Evolutionary conservation across 1,284 basidiomycete genomes (phyloP).

Genomic region (Neolentinus lepideus): DNA sequence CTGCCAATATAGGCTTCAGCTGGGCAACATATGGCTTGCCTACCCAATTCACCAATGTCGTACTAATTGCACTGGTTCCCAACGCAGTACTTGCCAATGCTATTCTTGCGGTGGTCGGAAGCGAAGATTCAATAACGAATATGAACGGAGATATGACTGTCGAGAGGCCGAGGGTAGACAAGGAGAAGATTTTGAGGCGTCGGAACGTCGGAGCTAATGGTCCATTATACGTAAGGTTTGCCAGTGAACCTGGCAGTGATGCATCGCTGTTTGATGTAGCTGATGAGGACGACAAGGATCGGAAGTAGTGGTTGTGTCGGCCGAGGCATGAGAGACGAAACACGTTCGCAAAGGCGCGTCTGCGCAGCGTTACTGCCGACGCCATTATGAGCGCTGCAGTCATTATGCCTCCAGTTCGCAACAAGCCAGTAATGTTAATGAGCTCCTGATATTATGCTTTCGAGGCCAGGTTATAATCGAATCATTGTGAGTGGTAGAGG

Average conservation of each 20-base stretch:
- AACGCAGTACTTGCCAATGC: slow-evolving; percentile 67
- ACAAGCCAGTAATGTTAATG: too few species aligned
- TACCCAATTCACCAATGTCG: slow-evolving; percentile 71
- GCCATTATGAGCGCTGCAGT: too few species aligned
- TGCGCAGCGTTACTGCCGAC: too few species aligned
- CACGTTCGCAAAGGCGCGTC: too few species aligned
- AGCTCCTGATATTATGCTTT: too few species aligned
- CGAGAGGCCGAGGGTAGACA: slow-evolving; percentile 73
- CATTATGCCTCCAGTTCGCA: too few species aligned
- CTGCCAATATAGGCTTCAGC: slow-evolving; percentile 25
- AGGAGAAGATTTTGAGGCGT: slow-evolving; percentile 77
- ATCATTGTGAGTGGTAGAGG: too few species aligned
- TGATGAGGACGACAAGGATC: too few species aligned
- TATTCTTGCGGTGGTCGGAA: slow-evolving; percentile 65
- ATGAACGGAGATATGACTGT: slow-evolving; percentile 69
- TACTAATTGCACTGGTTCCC: slow-evolving; percentile 64
- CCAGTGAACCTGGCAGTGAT: background rate
- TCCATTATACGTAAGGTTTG: slow-evolving; percentile 38
- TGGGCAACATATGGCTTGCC: slow-evolving; percentile 43
- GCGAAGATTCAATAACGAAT: slow-evolving; percentile 70
- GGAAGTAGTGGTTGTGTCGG: too few species aligned
- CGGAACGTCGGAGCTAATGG: slow-evolving; percentile 69
- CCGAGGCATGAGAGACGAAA: too few species aligned
- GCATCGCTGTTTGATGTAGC: background rate
- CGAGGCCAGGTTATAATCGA: too few species aligned